Conservation (phyloP, 352 stramenopile species). For the Phytophthora capsici region DNA sequence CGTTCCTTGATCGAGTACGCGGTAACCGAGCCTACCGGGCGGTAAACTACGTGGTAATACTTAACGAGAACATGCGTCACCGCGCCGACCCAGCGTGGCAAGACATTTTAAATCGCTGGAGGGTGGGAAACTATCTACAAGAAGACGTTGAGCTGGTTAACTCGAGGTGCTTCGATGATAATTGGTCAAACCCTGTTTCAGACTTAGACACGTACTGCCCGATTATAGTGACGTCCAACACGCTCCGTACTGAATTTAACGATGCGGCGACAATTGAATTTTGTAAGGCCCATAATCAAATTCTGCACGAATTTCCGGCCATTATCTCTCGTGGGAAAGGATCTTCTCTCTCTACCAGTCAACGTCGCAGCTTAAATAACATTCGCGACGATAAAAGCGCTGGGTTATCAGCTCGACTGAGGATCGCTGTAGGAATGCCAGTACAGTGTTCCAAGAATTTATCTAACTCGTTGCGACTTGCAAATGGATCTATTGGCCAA, state of each 20-base stretch:
- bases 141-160: neutral
- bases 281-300: neutral
- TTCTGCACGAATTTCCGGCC: neutral
- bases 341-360: no score
- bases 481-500: no score
- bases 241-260: neutral
- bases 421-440: no score
- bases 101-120: conserved; percentile 1
- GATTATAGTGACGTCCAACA: neutral
- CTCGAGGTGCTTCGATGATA: neutral
- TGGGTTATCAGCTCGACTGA: no score
- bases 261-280: neutral
- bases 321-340: no score
- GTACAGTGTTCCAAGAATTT: no score
- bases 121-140: conserved; percentile 2
- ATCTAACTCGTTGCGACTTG: no score
- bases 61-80: conserved; percentile 8
- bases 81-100: neutral
- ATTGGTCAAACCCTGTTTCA: neutral
- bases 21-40: neutral
- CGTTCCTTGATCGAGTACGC: neutral
- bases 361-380: no score
- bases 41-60: neutral
- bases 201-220: neutral
- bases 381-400: no score